Evolutionary conservation across 2,329 filamentous ascomycete genomes (phyloP), one percentile per base, ranked within the genome.

Genomic region (Apiospora kogelbergensis): DNA sequence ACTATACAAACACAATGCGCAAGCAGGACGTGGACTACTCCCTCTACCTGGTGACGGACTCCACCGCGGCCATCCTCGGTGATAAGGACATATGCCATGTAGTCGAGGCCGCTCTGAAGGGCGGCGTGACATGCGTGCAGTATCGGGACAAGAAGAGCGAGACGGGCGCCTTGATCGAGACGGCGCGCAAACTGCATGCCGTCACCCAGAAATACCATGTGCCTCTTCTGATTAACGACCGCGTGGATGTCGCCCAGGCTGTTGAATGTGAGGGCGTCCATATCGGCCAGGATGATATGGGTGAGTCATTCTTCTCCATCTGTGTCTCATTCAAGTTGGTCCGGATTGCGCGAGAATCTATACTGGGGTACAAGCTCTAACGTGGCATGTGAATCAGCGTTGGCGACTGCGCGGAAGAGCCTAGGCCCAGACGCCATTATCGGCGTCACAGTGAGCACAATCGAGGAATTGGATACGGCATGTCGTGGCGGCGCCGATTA

Each of bases 281-380:
- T 79, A 88, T 98, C 65, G 96, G 96, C 7, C 95, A 98, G 82
- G 95, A 98, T 86, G 95, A 98, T 79, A 91, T 97, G 84, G 85
- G 91, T 93, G 80, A 73, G 85, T 80, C 22, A 17, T 13, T 37
- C 17, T 33, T 20, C 6, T 33, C 13, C 17, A 3, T 20, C 33
- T 20, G 22, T 1, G 2, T 26, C 63, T 13, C 17, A 20, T 42
- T 15, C 17, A n/a, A n/a, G n/a, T n/a, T n/a, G n/a, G n/a, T n/a
- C n/a, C n/a, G n/a, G n/a, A n/a, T n/a, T n/a, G n/a, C n/a, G n/a
- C n/a, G n/a, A n/a, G n/a, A n/a, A n/a, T n/a, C n/a, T n/a, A n/a
- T n/a, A n/a, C n/a, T n/a, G n/a, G n/a, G n/a, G 17, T 65, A 48
- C 1, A 5, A 24, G 30, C 40, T 68, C 69, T 68, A 40, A 72